Evolutionary conservation across 805 yeast species (phyloP).

Genomic region (Grigorovia jiainica): DNA sequence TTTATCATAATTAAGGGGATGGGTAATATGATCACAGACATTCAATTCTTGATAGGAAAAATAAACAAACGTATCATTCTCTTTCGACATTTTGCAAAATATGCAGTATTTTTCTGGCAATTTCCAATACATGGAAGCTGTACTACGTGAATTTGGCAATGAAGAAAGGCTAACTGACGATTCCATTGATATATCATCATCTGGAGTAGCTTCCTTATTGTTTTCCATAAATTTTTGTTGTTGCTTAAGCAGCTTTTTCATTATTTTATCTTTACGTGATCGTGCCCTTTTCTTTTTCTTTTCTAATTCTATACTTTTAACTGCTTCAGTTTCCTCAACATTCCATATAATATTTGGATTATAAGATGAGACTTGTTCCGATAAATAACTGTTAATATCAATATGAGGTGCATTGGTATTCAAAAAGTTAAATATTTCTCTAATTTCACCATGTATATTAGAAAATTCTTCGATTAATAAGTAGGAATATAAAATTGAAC

Average conservation of each 20-base stretch:
- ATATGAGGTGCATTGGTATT: conserved; percentile 22
- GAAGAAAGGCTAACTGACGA: conserved; percentile 1
- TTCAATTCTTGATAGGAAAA: conserved; percentile 24
- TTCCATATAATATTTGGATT: conserved; percentile 19
- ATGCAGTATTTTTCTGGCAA: conserved; percentile 23
- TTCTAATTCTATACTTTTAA: conserved; percentile 37
- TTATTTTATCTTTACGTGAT: conserved; percentile 55
- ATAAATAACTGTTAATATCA: conserved; percentile 25
- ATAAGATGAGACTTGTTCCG: conserved; percentile 31
- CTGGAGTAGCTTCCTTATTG: conserved; percentile 27
- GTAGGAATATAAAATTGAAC: conserved; percentile 32
- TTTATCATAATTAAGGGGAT: conserved; percentile 15
- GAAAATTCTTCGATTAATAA: conserved; percentile 34
- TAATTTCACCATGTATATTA: conserved; percentile 43
- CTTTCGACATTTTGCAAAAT: conserved; percentile 25
- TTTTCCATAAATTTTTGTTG: conserved; percentile 65
- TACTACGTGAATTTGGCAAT: not conserved
- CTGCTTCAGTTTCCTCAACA: conserved; percentile 17
- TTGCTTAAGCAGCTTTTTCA: conserved; percentile 73
- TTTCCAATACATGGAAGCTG: conserved; percentile 9
- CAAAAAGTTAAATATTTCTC: conserved; percentile 39
- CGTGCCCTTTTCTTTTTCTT: conserved; percentile 61
- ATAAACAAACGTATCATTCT: conserved; percentile 23
- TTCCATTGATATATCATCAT: conserved; percentile 10
- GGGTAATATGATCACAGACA: conserved; percentile 15